Conservation (phyloP, 2,329 filamentous ascomycete genomes). For the Colletotrichum sp. region DNA sequence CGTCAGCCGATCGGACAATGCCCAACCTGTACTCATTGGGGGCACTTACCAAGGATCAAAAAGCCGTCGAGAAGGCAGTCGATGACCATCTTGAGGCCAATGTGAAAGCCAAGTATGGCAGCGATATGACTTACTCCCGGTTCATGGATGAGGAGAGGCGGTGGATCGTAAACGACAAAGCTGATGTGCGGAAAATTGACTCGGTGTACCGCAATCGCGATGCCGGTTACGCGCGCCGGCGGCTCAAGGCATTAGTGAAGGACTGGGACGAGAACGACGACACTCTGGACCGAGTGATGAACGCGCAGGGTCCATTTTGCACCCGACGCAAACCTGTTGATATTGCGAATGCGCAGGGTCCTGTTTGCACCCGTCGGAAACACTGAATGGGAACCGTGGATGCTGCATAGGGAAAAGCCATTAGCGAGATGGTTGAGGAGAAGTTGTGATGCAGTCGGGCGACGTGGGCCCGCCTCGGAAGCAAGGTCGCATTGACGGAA, state of each 20-base stretch:
- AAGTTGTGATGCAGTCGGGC: not conserved
- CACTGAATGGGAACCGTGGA: not conserved
- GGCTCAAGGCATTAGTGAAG: slow-evolving; percentile 39
- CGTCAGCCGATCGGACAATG: slow-evolving; percentile 22
- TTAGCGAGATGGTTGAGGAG: not conserved
- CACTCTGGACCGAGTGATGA: slow-evolving; percentile 40
- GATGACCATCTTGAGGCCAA: slow-evolving; percentile 33
- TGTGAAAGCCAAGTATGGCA: slow-evolving; percentile 34
- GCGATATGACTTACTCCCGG: slow-evolving; percentile 29
- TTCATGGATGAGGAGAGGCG: slow-evolving; percentile 42
- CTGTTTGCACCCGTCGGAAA: slow-evolving; percentile 25
- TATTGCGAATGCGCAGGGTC: slow-evolving; percentile 29
- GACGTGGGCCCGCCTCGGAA: not conserved
- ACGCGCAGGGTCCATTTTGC: slow-evolving; percentile 31
- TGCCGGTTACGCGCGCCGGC: slow-evolving; percentile 38
- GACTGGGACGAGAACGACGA: slow-evolving; percentile 45
- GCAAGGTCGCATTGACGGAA: not conserved
- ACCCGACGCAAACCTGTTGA: not conserved
- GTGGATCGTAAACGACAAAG: slow-evolving; percentile 42
- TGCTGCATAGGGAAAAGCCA: not conserved
- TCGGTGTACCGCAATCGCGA: slow-evolving; percentile 49
- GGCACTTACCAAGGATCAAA: not conserved
- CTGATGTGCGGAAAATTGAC: slow-evolving; percentile 46
- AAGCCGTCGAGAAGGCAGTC: slow-evolving; percentile 29
- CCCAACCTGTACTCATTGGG: not conserved